These are phyloP conservation scores for Saposhnikovia divaricata DNA, from an alignment of 129 eudicot species.

Conservation along the genomic window DNA sequence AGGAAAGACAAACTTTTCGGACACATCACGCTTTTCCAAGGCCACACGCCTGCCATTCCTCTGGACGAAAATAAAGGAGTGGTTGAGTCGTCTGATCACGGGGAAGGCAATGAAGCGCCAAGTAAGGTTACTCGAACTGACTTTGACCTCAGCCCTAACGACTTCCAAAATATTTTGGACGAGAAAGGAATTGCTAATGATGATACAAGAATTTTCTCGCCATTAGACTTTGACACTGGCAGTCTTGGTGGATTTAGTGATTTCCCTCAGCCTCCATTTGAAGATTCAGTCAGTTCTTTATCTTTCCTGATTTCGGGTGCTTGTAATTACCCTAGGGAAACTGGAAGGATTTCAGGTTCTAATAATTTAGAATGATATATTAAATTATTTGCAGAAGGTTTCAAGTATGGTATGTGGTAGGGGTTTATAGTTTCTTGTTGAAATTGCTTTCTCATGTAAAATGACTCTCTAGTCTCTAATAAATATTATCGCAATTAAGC, in stretches of 20 bases:
- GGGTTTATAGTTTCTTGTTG: slow-evolving; percentile 8
- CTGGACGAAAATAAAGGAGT: slow-evolving; percentile 44
- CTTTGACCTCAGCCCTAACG: slow-evolving; percentile 32
- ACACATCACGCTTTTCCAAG: slow-evolving; percentile 69
- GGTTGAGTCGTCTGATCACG: slow-evolving; percentile 28
- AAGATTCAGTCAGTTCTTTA: slow-evolving; percentile 60
- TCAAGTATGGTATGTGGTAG: slow-evolving; percentile 3
- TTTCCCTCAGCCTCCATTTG: slow-evolving; percentile 61
- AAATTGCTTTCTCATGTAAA: slow-evolving; percentile 15
- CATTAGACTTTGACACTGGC: slow-evolving; percentile 42
- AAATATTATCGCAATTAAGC: not conserved
- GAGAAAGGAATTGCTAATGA: slow-evolving; percentile 35
- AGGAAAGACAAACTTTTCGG: slow-evolving; percentile 94
- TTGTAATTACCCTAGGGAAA: slow-evolving; percentile 40
- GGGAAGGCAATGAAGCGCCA: slow-evolving; percentile 34
- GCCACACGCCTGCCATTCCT: slow-evolving; percentile 55
- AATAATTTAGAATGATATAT: slow-evolving; percentile 34
- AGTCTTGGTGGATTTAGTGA: slow-evolving; percentile 49
- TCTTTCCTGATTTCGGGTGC: slow-evolving; percentile 57
- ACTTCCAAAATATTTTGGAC: slow-evolving; percentile 26
- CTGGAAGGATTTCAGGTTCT: slow-evolving; percentile 45
- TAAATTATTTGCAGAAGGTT: slow-evolving; percentile 1
- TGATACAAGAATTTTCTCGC: slow-evolving; percentile 48
- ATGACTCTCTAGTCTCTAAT: slow-evolving; percentile 11
- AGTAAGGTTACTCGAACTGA: slow-evolving; percentile 36